Base-by-base conservation (phyloP, 352 stramenopile species). In the Pythium phragmitis region DNA sequence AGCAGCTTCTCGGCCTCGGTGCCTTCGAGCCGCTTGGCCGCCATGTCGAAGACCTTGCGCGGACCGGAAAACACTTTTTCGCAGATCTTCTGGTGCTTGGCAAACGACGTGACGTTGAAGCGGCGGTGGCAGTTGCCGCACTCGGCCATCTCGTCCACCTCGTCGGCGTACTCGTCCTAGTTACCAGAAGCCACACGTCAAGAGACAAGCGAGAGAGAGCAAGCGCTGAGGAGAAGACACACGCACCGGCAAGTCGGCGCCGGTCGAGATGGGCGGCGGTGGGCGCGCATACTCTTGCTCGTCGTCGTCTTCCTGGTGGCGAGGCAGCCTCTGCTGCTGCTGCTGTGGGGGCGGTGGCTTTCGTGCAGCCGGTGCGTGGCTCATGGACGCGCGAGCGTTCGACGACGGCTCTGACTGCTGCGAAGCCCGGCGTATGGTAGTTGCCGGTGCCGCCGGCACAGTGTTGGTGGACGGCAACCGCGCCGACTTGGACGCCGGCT, bases 31-130 rank as follows among this genome's bases (percentile, higher is more conserved):
- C 80, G 77, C 61, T 93, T 89, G 16, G 77, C 81, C 13, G 82
- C 42, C 82, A 91, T 91, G 68, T 97, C 91, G 62, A 96, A 97
- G 7, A 86, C 81, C 69, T 96, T 94, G 42, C 91, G 81, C 19
- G 88, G 91, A 0, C 70, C 80, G 0, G 80, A 75, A 50, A 96
- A 96, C 28, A 96, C 89, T 57, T 97, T 97, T 8, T 84, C 77
- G 60, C 89, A 97, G 23, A 97, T 80, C 49, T 87, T 89, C 26
- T 79, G 67, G 65, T 97, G 90, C 62, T 96, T 96, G 21, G 65
- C 54, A 43, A 95, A 79, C 23, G 85, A 85, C 11, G 60, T 69
- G 28, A 79, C 45, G 60, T 90, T 94, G 66, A 97, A 97, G 47
- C 85, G 88, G 7, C 90, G 74, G 26, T 84, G 85, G 70, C 90